A percentile compares a stretch with the other conserved stretches of the same genome.
These are phyloP conservation scores for Mesembryanthemum crystallinum DNA, from an alignment of 148 eudicot genomes.

Conservation along the genomic window DNA sequence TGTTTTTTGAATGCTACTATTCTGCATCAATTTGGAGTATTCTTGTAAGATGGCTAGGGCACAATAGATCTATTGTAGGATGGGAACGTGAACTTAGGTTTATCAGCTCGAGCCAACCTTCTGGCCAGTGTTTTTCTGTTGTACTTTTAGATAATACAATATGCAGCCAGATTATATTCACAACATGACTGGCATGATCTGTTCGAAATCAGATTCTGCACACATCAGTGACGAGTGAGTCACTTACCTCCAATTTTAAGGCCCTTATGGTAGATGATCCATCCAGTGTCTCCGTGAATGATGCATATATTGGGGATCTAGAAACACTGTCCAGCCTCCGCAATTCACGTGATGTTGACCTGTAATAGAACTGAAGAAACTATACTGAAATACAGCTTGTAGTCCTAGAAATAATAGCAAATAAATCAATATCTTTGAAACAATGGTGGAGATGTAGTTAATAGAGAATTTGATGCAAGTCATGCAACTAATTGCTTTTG, in stretches of 20 bases:
- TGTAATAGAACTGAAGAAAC: conserved; percentile 78
- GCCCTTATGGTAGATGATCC: conserved; percentile 93
- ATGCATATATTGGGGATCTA: conserved; percentile 93
- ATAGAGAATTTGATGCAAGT: no score
- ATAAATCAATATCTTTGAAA: not conserved
- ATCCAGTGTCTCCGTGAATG: conserved; percentile 89
- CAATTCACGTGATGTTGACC: conserved; percentile 91
- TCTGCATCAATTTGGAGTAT: no score
- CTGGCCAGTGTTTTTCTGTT: not conserved
- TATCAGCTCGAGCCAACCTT: no score
- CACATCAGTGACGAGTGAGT: not conserved
- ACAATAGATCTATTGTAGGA: no score
- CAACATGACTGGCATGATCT: conserved; percentile 2
- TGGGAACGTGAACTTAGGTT: no score
- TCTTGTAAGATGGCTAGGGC: no score
- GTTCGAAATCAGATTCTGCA: not conserved
- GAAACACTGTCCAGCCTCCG: conserved; percentile 98
- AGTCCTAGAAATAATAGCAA: not conserved
- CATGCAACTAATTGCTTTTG: no score
- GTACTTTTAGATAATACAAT: not conserved
- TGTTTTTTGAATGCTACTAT: no score
- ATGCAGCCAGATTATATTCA: not conserved
- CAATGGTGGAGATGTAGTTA: no score
- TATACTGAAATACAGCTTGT: conserved; percentile 21
- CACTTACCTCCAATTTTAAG: conserved; percentile 64